phyloP scores from a whole-genome alignment of 345 rosid genomes.

The Camelina sativa region DNA sequence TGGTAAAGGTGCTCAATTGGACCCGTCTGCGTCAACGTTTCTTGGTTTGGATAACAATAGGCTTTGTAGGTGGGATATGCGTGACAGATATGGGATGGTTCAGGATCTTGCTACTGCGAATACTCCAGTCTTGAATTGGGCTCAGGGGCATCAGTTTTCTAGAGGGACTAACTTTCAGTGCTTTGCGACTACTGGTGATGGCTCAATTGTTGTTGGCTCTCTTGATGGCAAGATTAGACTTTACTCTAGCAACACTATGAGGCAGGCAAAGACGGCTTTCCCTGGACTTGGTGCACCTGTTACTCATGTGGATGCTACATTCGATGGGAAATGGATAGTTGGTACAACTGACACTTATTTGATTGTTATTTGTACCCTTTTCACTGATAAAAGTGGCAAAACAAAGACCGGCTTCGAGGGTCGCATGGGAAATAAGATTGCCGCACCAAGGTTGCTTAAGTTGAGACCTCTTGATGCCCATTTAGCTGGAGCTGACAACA shows the following conservation, averaged over 20 bases:
- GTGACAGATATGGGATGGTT: conserved; percentile 87
- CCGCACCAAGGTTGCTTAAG: conserved; percentile 95
- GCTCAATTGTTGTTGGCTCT: conserved; percentile 97
- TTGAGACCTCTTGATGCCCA: conserved; percentile 85
- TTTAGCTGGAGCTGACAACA: conserved; percentile 83
- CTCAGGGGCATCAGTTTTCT: conserved; percentile 97
- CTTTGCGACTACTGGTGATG: conserved; percentile 98
- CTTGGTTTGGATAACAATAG: conserved; percentile 92
- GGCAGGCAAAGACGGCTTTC: conserved; percentile 97
- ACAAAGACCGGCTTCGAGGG: conserved; percentile 92
- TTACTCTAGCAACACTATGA: conserved; percentile 86
- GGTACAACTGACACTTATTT: conserved; percentile 93
- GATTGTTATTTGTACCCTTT: conserved; percentile 87
- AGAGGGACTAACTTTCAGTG: conserved; percentile 98
- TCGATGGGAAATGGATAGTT: conserved; percentile 97
- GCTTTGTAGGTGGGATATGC: conserved; percentile 99
- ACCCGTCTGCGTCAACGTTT: conserved; percentile 93
- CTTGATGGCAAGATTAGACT: conserved; percentile 95
- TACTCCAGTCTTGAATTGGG: conserved; percentile 85
- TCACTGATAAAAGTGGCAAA: conserved; percentile 84
- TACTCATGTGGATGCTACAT: conserved; percentile 96
- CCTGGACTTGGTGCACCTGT: conserved; percentile 98
- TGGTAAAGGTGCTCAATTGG: conserved; percentile 92
- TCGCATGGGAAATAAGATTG: conserved; percentile 97
- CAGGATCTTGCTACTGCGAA: conserved; percentile 76